Conservation (phyloP, 768 basidiomycete species). For the Collybia nuda region DNA sequence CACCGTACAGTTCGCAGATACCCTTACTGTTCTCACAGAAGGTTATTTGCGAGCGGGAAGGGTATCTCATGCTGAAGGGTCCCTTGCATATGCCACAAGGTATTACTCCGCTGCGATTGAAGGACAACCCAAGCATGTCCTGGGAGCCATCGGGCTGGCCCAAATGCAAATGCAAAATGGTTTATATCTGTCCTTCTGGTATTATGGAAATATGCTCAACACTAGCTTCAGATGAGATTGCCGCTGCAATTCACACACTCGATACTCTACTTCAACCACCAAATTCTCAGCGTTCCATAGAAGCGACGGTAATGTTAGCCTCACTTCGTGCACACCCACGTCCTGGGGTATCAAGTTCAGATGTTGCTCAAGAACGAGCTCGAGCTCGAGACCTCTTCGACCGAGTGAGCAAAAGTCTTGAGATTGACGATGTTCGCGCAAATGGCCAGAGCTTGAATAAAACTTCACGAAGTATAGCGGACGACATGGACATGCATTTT, state of each 20-base stretch:
- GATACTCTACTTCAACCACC: slow-evolving; percentile 74
- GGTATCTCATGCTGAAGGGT: slow-evolving; percentile 73
- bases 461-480: slow-evolving; percentile 53
- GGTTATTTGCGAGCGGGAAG: slow-evolving; percentile 84
- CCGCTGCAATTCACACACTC: slow-evolving; percentile 83
- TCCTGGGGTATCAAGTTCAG: slow-evolving; percentile 74
- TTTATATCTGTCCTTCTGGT: slow-evolving; percentile 25
- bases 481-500: slow-evolving; percentile 87
- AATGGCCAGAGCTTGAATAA: slow-evolving; percentile 39
- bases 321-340: slow-evolving; percentile 83
- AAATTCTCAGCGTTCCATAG: slow-evolving; percentile 64
- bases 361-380: slow-evolving; percentile 66
- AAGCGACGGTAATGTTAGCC: slow-evolving; percentile 88
- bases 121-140: slow-evolving; percentile 69
- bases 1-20: slow-evolving; percentile 92
- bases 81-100: slow-evolving; percentile 59
- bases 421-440: slow-evolving; percentile 53
- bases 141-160: slow-evolving; percentile 83
- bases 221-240: slow-evolving; percentile 62
- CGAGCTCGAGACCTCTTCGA: slow-evolving; percentile 85
- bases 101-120: slow-evolving; percentile 70
- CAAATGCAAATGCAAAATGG: slow-evolving; percentile 86
- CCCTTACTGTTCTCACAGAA: slow-evolving; percentile 79
- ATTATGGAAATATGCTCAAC: neutral
- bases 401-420: slow-evolving; percentile 64